Evolutionary conservation across 1,284 basidiomycete species (phyloP), one percentile per base, ranked within the genome.

Genomic region (Schizophyllum commune): DNA sequence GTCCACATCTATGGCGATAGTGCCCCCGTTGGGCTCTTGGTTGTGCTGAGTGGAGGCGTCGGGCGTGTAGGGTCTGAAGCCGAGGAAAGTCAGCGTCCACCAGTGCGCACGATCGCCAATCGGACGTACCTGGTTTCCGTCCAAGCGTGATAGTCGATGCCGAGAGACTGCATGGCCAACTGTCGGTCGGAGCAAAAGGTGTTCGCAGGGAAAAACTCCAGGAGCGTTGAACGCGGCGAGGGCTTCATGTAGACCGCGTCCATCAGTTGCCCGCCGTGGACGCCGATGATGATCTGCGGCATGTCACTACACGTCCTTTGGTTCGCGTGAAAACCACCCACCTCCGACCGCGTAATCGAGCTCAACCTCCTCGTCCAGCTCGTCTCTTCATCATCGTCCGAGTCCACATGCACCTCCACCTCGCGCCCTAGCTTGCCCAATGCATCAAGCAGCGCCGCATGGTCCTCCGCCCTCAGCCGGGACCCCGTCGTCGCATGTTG

Each of bases 141-240:
- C 91, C 89, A 93, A 22, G 89, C 89, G 52, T 89, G 75, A 68
- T 92, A 94, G 55, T 81, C 79, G 63, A 92, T 81, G 1, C 85
- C 85, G 47, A 93, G 73, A 0, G 87, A 83, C 21, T 79, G 39
- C 39, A 47, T 47, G 13, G 39, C 39, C 39, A 47, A 69, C 69
- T 88, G 83, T 66, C 85, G 83, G 68, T 93, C 89, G 57, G 80
- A 80, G n/a, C 82, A 79, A 70, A 91, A 94, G n/a, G 80, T 81
- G 3, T 81, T 80, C 32, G 82, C 73, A 17, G 85, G 88, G 76
- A 93, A 94, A 70, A 95, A 81, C 73, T 96, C 93, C 76, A 95
- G 85, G 32, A 89, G 69, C 2, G 83, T 82, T n/a, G 83, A 74
- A 47, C 77, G 77, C 4, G 75, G 71, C 11, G 81, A 80, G 1